Evolutionary conservation across 352 stramenopile genomes (phyloP), one percentile per base, ranked within the genome.

Genomic region (Phytophthora vignae): DNA sequence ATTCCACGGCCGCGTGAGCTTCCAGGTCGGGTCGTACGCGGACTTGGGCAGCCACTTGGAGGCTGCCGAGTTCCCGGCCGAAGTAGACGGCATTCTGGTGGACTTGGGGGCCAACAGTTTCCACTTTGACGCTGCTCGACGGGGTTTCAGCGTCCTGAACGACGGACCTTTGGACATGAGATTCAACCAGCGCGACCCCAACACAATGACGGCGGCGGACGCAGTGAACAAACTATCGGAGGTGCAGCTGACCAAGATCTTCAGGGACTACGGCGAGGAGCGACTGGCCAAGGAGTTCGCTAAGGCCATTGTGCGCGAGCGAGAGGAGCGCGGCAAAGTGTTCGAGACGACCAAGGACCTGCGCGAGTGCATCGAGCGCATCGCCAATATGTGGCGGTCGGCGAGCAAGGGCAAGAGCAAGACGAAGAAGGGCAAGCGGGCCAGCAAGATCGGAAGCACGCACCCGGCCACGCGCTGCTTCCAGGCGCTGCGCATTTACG

Each of bases 81-180:
- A 82, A 46, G 87, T 94, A 4, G 79, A 90, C 48, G 88, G 88
- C 42, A 85, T 93, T 60, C 73, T 92, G 50, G 85, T 95, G 31
- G 88, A 95, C 67, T 80, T 95, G 10, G 88, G 88, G 10, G 88
- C 85, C 31, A 95, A 95, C 63, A 95, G 88, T 69, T 92, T 90
- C 60, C 88, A 95, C 75, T 91, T 94, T 56, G 88, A 95, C 60
- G 76, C 84, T 52, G 70, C 81, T 10, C 74, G 78, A 33, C 82
- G 88, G 29, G 88, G 88, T 17, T 94, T 95, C 67, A 94, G 87
- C 74, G 86, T 84, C 49, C 70, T 88, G 59, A 82, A 84, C 56
- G 85, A 95, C 67, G 88, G 88, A 0, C 88, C 88, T 40, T 61
- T 95, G 29, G 86, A 95, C 74, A 95, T 95, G 88, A 79, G 88